phyloP scores from a whole-genome alignment of 2,329 filamentous ascomycete genomes.

The Claviceps arundinis region DNA sequence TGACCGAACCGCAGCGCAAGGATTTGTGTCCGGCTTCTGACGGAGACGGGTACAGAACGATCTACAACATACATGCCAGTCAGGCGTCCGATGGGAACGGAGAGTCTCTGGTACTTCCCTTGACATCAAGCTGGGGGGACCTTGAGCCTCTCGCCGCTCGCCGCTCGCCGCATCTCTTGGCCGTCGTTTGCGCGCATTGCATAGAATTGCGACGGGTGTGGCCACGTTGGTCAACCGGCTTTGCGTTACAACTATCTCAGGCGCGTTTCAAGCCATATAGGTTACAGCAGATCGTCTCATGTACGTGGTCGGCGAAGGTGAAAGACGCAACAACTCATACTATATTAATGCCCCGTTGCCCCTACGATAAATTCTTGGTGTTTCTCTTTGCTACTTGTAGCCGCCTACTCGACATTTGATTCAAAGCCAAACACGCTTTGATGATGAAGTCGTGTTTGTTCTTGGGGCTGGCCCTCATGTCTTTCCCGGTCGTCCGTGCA shows the following conservation, averaged over 20 bases:
- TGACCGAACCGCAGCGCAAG: neutral
- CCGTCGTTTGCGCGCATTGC: neutral
- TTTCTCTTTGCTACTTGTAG: neutral
- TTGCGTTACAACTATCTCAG: neutral
- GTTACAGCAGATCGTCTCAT: neutral
- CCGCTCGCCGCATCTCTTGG: neutral
- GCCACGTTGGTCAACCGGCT: neutral
- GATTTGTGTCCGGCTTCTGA: neutral
- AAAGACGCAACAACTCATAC: neutral
- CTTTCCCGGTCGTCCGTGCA: neutral
- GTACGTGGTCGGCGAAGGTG: neutral
- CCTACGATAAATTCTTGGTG: neutral
- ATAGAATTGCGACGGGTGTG: neutral
- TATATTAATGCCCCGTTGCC: neutral
- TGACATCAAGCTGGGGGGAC: neutral
- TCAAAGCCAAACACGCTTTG: neutral
- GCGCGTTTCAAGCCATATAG: neutral
- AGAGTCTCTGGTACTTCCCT: neutral
- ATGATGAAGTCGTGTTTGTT: neutral
- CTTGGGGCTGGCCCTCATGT: neutral
- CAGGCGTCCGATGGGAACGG: neutral
- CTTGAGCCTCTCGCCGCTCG: neutral
- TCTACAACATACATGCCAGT: neutral
- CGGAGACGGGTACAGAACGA: neutral
- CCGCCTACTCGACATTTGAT: neutral